Base-by-base conservation (phyloP, 257 asterid species). In the Misopates orontium region DNA sequence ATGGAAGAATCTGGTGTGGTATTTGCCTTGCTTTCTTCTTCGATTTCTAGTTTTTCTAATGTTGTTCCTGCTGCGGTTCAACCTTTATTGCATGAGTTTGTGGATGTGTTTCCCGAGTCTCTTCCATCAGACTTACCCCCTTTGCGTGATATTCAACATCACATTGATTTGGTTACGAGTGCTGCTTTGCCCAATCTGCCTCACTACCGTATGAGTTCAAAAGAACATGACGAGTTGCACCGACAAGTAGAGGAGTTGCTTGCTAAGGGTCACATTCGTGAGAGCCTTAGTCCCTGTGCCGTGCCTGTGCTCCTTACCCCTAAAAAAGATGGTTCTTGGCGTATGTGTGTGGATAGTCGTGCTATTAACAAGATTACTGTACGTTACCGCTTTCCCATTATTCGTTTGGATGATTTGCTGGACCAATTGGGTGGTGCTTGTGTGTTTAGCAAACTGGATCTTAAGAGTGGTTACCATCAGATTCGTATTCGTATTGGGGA, bases 291-390 rank as follows among this genome's bases (percentile, higher is more conserved):
- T n/a, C 28, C 45, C 0, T 63, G 58, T 28, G 68, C 17, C 8
- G 68, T 47, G 0, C 68, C 68, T 0, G 25, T n/a, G 0, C 19
- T 63, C 0, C 42, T 63, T 1, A 24, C 49, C 13, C 45, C 24
- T 2, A 63, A 45, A 16, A 63, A 63, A 48, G 19, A 45, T 24
- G 45, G 47, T 2, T 8, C 17, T 5, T 63, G 58, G 56, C 12
- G 25, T 4, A 63, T 63, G 68, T 63, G 56, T 15, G 23, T 63
- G 0, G 58, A 63, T 16, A 50, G 54, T 32, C 3, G 50, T 1
- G 50, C 48, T 3, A 10, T 64, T 1, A 64, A 25, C 7, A 49
- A 32, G 14, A 64, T 64, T 2, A 64, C 50, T 1, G 1, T 50
- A 8, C 17, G 19, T 1, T 64, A 57, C 31, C 3, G 22, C 0